Base-by-base conservation (phyloP, 192 early-diverging fungal genomes). In the Mortierella antarctica region DNA sequence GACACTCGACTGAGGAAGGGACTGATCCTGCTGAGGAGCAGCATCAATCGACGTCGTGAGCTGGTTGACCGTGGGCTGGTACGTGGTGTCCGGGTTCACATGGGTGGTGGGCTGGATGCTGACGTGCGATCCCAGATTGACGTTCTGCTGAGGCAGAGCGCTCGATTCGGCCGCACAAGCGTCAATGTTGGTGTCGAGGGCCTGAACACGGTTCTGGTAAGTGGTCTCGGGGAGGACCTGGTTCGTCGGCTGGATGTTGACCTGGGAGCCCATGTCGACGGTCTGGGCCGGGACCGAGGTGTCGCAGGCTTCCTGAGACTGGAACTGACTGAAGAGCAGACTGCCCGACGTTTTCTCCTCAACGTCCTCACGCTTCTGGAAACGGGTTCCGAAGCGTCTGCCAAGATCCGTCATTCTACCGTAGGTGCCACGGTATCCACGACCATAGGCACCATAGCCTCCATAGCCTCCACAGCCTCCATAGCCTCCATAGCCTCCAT, bases 261-360 rank as follows among this genome's bases (percentile, higher is more conserved):
- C 70, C 14, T 59, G 58, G 10, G 69, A 71, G 7, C 76, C 76
- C n/a, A 79, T 15, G 15, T 79, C 58, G 41, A 79, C 76, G 17
- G n/a, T 71, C 64, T 65, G 64, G 13, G 56, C n/a, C 12, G 76
- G 76, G 21, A 79, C 40, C 6, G 42, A 50, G n/a, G 69, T 52
- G 7, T 69, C 17, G 46, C 76, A 79, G 7, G 40, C 58, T 15
- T 14, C 48, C 14, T 75, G 62, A 17, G 52, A 41, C 64, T 79
- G 76, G 58, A 79, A 62, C 69, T 79, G 76, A 14, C 65, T 79
- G 53, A 79, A 79, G 45, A 79, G 76, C n/a, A 71, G 31, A 39
- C 52, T 79, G 44, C 76, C 60, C 0, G 49, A 40, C 7, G 20
- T 14, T 0, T 57, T 13, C 31, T 15, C 46, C 8, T 63, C 0